Percentiles rank a stretch among this genome's conserved stretches.
phyloP scores from a whole-genome alignment of 2,329 filamentous ascomycete genomes.

The Pestalotiopsis sp. region DNA sequence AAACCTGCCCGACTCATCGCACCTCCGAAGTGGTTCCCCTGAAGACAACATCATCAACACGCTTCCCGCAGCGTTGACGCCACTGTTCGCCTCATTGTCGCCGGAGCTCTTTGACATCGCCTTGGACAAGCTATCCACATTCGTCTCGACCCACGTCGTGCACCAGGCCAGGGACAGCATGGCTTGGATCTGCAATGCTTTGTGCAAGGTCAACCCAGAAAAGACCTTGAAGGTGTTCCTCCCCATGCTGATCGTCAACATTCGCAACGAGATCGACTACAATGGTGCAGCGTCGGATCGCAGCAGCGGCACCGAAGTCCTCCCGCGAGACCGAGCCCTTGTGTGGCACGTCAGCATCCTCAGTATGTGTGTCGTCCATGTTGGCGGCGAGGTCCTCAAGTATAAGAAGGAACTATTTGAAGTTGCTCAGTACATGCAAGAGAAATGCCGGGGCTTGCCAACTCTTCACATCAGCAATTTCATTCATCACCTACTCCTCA shows the following conservation, averaged over 20 bases:
- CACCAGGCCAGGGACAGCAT: conserved; percentile 97
- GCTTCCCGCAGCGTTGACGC: conserved; percentile 86
- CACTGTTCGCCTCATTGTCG: conserved; percentile 86
- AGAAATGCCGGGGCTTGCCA: conserved; percentile 89
- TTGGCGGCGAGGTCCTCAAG: conserved; percentile 84
- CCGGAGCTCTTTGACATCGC: conserved; percentile 92
- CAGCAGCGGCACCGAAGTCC: conserved; percentile 89
- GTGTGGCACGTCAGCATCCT: conserved; percentile 98
- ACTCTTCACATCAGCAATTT: conserved; percentile 98
- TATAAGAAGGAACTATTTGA: conserved; percentile 89
- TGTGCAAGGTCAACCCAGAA: conserved; percentile 94
- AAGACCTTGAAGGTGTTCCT: conserved; percentile 91
- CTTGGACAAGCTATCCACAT: conserved; percentile 87
- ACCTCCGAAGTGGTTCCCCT: conserved; percentile 86
- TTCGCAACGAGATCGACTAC: conserved; percentile 94
- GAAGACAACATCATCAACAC: conserved; percentile 98
- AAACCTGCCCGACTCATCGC: conserved; percentile 88
- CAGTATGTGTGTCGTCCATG: conserved; percentile 97
- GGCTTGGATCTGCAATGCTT: conserved; percentile 95
- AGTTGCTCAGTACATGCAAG: conserved; percentile 94
- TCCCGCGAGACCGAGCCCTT: conserved; percentile 87
- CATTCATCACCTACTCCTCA: conserved; percentile 93
- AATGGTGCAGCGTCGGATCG: conserved; percentile 95
- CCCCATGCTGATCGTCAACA: conserved; percentile 87
- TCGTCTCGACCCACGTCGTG: conserved; percentile 91